Evolutionary conservation across 768 basidiomycete genomes (phyloP), one percentile per base, ranked within the genome.

Genomic region (Naematelia encephala): DNA sequence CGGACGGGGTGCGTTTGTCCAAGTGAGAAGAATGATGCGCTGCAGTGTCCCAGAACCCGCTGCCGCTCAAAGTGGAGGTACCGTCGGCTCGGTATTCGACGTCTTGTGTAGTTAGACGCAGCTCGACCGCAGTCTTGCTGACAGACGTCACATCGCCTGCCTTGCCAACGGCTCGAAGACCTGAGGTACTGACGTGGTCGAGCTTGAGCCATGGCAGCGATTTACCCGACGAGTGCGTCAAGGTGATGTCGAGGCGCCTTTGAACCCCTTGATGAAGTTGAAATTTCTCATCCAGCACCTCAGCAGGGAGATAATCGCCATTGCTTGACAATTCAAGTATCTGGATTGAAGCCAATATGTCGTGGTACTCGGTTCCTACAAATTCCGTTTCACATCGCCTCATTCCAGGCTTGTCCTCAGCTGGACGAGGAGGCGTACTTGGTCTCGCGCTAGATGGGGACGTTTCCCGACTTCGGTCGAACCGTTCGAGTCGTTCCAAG

Each of bases 301-400:
- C 87, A 0, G 91, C 87, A 21, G 91, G 87, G 19, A 80, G 78
- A 75, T 96, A 97, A 46, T 86, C 81, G 21, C 96, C 96, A 55
- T 89, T 85, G 14, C 89, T 85, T 25, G 84, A 86, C 27, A 98
- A 82, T 77, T 99, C 93, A 72, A 85, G 85, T 48, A 99, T 82
- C 69, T 91, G 89, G 42, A 93, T 73, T 4, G 56, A 28, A 12
- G 88, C 87, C 5, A 91, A 85, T n/a, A 96, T 85, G 72, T 98
- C 92, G 77, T 98, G 93, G 14, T 80, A 80, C 75, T 96, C 89
- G 65, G 89, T 86, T 12, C 86, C 84, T 25, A 94, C 84, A 63
- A 97, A 92, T 68, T 97, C 91, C 45, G 83, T 89, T 79, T 97
- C 94, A 21, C 91, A 90, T 25, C 91, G 86, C 19, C 93, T 85